Conservation (phyloP, 108 stramenopile genomes). For the Craspedostauros australis region DNA sequence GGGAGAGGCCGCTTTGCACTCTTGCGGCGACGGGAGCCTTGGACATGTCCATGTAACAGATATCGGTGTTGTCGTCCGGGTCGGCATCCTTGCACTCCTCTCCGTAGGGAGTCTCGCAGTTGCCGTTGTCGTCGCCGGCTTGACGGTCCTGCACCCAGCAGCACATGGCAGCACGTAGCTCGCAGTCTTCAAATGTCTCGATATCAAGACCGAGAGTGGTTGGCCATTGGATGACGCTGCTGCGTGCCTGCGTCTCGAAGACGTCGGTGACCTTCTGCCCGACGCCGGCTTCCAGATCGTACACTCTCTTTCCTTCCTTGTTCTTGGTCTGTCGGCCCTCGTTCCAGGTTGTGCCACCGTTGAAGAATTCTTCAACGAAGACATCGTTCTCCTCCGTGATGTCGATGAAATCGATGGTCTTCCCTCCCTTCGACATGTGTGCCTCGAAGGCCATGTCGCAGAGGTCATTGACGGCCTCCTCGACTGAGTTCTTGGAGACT, state of each 20-base stretch:
- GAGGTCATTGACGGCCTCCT: too few relatives aligned
- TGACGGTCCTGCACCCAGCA: conserved; percentile 56
- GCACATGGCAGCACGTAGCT: conserved; percentile 25
- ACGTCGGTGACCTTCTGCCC: not conserved
- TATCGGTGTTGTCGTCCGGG: conserved; percentile 44
- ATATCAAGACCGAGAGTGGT: not conserved
- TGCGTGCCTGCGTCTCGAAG: not conserved
- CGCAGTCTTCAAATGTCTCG: conserved; percentile 11
- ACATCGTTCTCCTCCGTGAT: not conserved
- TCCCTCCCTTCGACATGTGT: too few relatives aligned
- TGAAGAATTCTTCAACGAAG: conserved; percentile 36
- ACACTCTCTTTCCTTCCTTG: not conserved
- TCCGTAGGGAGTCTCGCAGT: conserved; percentile 26
- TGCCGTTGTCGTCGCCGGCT: conserved; percentile 44
- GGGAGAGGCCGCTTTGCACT: not conserved
- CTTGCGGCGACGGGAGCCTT: conserved; percentile 6
- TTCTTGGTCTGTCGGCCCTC: conserved; percentile 1
- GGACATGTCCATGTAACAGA: conserved; percentile 31
- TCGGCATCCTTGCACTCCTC: conserved; percentile 36
- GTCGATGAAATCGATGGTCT: not conserved
- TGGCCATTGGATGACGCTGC: not conserved
- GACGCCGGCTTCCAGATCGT: too few relatives aligned
- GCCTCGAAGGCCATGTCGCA: too few relatives aligned
- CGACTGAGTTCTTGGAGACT: too few relatives aligned
- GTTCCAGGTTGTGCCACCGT: conserved; percentile 30